Evolutionary conservation across 345 rosid species (phyloP).

Genomic region (Pseudoturritis turrita): DNA sequence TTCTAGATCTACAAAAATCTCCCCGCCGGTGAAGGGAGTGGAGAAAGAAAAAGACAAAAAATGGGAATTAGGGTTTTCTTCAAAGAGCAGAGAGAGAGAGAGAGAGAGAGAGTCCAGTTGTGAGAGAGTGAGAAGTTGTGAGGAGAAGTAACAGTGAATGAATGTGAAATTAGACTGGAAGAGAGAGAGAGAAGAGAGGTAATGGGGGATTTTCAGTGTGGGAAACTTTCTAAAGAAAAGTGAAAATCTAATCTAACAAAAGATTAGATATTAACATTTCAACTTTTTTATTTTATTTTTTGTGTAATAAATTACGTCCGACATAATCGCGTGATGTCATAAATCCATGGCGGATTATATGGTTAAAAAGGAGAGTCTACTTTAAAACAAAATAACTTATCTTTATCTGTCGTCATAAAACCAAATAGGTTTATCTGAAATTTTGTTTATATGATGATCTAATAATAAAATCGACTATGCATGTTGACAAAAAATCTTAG

Average conservation of each 20-base stretch:
- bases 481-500: neutral
- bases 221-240: neutral
- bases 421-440: neutral
- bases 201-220: neutral
- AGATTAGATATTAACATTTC: constrained; percentile 11
- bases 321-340: constrained; percentile 17
- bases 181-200: neutral
- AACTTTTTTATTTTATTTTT: neutral
- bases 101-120: constrained; percentile 10
- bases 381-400: neutral
- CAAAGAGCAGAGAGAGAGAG: neutral
- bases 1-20: constrained; percentile 21
- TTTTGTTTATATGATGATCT: neutral
- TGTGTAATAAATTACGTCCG: neutral
- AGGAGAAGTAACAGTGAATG: constrained; percentile 29
- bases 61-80: constrained; percentile 31
- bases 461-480: neutral
- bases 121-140: constrained; percentile 22
- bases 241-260: neutral
- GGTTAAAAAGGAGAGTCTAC: neutral
- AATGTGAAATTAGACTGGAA: neutral
- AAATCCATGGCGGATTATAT: neutral
- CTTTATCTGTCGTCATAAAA: neutral
- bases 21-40: neutral
- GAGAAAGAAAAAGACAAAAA: constrained; percentile 22